A percentile compares a stretch with the other conserved stretches of the same genome.
Conservation (phyloP, 2,329 filamentous ascomycete species). For the Microascus cirrosus region DNA sequence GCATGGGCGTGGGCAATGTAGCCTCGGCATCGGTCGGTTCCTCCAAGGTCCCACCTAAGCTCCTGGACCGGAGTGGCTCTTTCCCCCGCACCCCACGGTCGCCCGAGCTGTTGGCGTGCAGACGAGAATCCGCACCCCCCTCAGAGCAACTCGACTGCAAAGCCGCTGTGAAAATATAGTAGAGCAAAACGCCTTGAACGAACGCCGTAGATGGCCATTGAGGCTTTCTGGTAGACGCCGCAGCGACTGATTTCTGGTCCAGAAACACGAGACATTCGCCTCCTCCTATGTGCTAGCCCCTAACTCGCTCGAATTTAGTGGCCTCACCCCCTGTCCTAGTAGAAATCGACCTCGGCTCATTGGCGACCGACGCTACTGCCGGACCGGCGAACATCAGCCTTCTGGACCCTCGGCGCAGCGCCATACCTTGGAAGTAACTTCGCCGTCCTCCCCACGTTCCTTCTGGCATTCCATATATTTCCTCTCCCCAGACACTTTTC, state of each 20-base stretch:
- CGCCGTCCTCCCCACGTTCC: slow-evolving; percentile 10
- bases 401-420: slow-evolving; percentile 12
- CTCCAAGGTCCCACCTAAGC: no score
- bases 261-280: not conserved
- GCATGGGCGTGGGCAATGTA: no score
- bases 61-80: no score
- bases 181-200: not conserved
- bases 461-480: slow-evolving; percentile 10
- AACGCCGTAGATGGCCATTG: no score
- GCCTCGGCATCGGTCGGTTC: no score
- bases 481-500: slow-evolving; percentile 9
- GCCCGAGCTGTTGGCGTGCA: not conserved
- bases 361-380: slow-evolving; percentile 3
- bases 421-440: slow-evolving; percentile 5
- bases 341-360: slow-evolving; percentile 8
- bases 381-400: slow-evolving; percentile 5
- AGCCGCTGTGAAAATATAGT: not conserved
- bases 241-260: not conserved
- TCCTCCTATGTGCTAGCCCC: slow-evolving; percentile 1
- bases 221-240: not conserved
- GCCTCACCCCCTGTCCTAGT: slow-evolving; percentile 2
- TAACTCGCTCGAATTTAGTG: not conserved
- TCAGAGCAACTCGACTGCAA: not conserved
- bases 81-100: no score
- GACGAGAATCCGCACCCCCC: not conserved